Evolutionary conservation across 106 monocot genomes (phyloP), one percentile per base, ranked within the genome.

Genomic region (Dendrobium officinale): DNA sequence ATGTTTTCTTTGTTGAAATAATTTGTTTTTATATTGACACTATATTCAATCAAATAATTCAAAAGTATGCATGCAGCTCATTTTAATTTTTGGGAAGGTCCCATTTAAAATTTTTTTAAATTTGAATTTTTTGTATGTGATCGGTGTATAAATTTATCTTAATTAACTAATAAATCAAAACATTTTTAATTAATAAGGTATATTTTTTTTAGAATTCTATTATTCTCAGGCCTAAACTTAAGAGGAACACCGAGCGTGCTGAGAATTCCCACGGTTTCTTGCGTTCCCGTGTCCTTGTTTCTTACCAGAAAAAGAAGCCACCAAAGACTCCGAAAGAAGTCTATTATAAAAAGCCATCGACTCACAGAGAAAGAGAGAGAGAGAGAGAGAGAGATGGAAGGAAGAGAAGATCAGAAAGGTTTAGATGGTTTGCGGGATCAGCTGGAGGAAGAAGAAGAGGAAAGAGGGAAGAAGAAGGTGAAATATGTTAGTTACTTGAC

Each of bases 401-500:
- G 43, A 18, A 74, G 19, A 20, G 74, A 27, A 42, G 74, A 41
- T 41, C 74, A 15, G 13, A 33, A 70, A 74, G 5, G 8, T 2
- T 42, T 13, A 4, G 9, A 13, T 43, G 20, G 20, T 0, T 19
- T 4, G 4, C 42, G 70, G 31, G 5, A 42, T 5, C 70, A 3
- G 43, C 19, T 9, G 74, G 17, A 17, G 19, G 74, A 19, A 18
- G 42, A 43, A 4, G 74, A n/a, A 74, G 74, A n/a, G 18, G 74
- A 19, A 19, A 40, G 73, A 11, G 4, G 24, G 68, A 11, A 33
- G 70, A 51, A 70, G 70, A 19, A 61, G 31, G 70, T 31, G 70
- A 31, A 15, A 11, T 37, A 70, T 11, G 33, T 37, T 16, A 37
- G 81, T 27, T 48, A 64, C 37, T 68, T 87, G 51, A 13, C 85